Base-by-base conservation (phyloP, 163 green algal species). In the Scenedesmus sp. region DNA sequence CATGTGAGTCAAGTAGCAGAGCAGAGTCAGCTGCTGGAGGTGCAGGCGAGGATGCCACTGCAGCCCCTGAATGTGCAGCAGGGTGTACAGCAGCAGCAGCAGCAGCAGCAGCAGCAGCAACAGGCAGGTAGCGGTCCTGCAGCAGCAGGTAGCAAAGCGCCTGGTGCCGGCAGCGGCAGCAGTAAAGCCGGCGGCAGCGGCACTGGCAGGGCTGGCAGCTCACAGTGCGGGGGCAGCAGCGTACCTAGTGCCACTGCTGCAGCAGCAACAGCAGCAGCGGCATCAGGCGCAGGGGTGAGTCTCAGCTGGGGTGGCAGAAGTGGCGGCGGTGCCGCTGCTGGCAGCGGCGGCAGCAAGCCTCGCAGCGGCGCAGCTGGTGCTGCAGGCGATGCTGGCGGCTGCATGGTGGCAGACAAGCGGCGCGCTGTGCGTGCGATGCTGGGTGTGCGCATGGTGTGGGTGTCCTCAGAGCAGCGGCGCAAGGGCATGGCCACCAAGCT, bases 361-460 rank as follows among this genome's bases (percentile, higher is more conserved):
- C 74, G 55, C 20, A 88, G 54, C 57, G 74, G 76, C 15, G 62
- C 82, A 55, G 84, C 64, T 89, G 90, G 6, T 67, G 70, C 55
- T 18, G 84, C 67, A 86, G 74, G 55, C n/a, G 20, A 62, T n/a
- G 62, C 12, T 60, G 18, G 46, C 81, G 23, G 23, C 26, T 86
- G 74, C 34, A 55, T 96, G 82, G 56, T 90, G 57, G 84, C 91
- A n/a, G 93, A 96, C 89, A 66, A 88, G 54, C 34, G 62, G 26
- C 59, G 60, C 10, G 74, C 81, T 7, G 56, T 92, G 83, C 79
- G 79, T 4, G 94, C 93, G 2, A 90, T 91, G 54, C 94, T 94
- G 84, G 95, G 95, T 13, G 92, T 97, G 82, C 93, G 96, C 6
- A 76, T 96, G 52, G 90, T 97, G 67, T 97, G 95, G 95, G 94